phyloP scores from a whole-genome alignment of 768 basidiomycete species.

The Trametes cingulata region DNA sequence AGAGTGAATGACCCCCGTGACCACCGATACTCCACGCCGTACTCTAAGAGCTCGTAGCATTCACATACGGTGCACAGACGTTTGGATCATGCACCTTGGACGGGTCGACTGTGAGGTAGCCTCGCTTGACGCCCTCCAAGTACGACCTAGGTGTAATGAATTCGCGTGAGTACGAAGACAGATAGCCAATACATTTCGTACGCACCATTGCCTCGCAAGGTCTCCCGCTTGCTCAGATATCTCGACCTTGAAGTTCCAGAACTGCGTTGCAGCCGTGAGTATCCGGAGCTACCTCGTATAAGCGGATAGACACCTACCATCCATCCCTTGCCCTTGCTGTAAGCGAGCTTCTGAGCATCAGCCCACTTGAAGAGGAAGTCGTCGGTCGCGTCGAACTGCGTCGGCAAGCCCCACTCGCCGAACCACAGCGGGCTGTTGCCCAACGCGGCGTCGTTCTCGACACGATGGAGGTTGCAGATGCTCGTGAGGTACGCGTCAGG shows the following conservation, averaged over 20 bases:
- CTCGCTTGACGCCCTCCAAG: conserved; percentile 54
- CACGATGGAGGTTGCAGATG: conserved; percentile 68
- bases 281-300: background rate
- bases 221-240: conserved; percentile 50
- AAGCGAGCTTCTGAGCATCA: conserved; percentile 71
- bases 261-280: conserved; percentile 34
- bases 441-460: conserved; percentile 47
- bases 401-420: conserved; percentile 63
- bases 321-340: conserved; percentile 64
- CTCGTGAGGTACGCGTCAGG: conserved; percentile 63
- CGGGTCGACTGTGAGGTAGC: conserved; percentile 67
- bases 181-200: background rate
- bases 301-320: conserved; percentile 45
- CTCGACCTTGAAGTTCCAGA: conserved; percentile 79
- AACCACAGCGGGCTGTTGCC: conserved; percentile 53
- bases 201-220: conserved; percentile 66
- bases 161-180: background rate
- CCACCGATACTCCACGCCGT: no score
- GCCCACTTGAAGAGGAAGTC: conserved; percentile 68
- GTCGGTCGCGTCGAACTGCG: conserved; percentile 63
- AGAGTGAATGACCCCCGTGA: no score
- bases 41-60: background rate
- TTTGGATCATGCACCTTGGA: conserved; percentile 52
- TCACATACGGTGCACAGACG: conserved; percentile 60
- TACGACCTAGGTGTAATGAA: conserved; percentile 61